A percentile compares a stretch with the other conserved stretches of the same genome.
phyloP scores from a whole-genome alignment of 441 rosid species.

The Erodium moschatum region DNA sequence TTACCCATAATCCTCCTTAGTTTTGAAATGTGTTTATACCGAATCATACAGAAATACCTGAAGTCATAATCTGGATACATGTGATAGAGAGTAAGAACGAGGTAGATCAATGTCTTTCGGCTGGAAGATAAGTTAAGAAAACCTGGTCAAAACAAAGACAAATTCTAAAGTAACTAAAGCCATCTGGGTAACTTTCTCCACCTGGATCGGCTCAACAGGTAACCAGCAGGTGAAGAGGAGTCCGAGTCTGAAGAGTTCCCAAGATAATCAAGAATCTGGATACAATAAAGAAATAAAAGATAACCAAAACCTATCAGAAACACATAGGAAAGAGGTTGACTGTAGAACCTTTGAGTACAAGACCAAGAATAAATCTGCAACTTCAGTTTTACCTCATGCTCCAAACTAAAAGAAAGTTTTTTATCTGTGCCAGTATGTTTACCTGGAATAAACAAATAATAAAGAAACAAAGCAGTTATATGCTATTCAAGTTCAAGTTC shows the following conservation, averaged over 20 bases:
- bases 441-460: slow-evolving; percentile 35
- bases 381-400: slow-evolving; percentile 54
- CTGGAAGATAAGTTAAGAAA: slow-evolving; percentile 40
- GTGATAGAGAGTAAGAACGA: slow-evolving; percentile 82
- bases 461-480: background rate
- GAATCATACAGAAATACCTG: slow-evolving; percentile 51
- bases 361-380: background rate
- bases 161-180: slow-evolving; percentile 13
- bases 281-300: background rate
- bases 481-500: background rate
- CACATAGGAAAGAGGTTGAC: background rate
- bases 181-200: slow-evolving; percentile 22
- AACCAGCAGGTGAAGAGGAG: slow-evolving; percentile 69
- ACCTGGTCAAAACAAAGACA: slow-evolving; percentile 21
- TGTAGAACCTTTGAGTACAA: background rate
- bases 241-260: slow-evolving; percentile 77
- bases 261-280: slow-evolving; percentile 79
- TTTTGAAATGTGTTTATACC: slow-evolving; percentile 6
- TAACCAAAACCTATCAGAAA: background rate
- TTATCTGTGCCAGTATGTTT: slow-evolving; percentile 86
- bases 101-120: slow-evolving; percentile 88
- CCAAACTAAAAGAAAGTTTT: slow-evolving; percentile 80
- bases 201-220: slow-evolving; percentile 85
- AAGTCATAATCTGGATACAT: slow-evolving; percentile 92
- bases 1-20: slow-evolving; percentile 87